Conservation (phyloP, 371 early-diverging fungal species). For the Conidiobolus incongruus region DNA sequence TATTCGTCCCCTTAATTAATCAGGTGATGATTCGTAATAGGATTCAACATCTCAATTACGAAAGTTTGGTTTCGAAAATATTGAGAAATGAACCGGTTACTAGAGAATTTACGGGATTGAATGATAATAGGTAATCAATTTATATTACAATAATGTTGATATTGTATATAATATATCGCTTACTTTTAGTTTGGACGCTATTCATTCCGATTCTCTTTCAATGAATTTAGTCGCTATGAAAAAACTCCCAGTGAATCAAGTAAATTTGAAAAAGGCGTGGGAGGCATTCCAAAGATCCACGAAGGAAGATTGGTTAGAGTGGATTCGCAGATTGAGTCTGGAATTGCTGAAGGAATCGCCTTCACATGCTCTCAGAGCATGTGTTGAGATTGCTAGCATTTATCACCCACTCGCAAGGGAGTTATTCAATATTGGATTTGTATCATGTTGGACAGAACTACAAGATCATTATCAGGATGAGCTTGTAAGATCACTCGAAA, state of each 20-base stretch:
- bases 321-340: conserved; percentile 78
- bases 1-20: conserved; percentile 64
- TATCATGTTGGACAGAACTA: conserved; percentile 89
- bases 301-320: conserved; percentile 91
- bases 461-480: conserved; percentile 84
- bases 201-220: no score
- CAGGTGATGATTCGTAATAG: background rate
- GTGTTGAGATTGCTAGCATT: conserved; percentile 53
- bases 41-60: background rate
- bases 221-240: no score
- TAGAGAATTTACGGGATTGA: background rate
- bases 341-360: conserved; percentile 91
- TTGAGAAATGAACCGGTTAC: background rate
- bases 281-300: conserved; percentile 74
- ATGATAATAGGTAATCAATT: background rate
- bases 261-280: conserved; percentile 78
- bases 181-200: no score
- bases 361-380: conserved; percentile 82
- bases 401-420: conserved; percentile 77
- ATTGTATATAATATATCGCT: no score
- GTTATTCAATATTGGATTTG: conserved; percentile 92
- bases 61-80: background rate
- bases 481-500: conserved; percentile 62
- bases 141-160: no score
- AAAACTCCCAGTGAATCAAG: conserved; percentile 76